Base-by-base conservation (phyloP, 495 filamentous ascomycete species). In the Aspergillus nidulans region DNA sequence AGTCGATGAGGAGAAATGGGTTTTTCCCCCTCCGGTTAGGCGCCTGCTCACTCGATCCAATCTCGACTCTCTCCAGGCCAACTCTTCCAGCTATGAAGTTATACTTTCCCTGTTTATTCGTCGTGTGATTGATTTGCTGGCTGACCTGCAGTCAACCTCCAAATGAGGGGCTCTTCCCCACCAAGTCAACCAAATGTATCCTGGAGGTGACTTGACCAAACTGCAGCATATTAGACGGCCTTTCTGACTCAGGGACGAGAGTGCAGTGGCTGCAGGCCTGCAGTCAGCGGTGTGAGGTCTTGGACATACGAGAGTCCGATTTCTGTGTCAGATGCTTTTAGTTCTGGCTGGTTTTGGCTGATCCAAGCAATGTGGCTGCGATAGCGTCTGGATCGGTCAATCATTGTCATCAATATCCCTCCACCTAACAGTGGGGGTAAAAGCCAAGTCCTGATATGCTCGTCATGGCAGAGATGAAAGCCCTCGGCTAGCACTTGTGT, bases 1-100 rank as follows among this genome's bases (percentile, higher is more conserved):
- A 30, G 49, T 26, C 38, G 36, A 28, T 23, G 49, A 30, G 49
- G 49, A 43, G 49, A 52, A 53, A 38, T 23, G 30, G 28, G 20
- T 48, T 55, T 53, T 48, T 47, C 43, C 52, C 41, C 4, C 15
- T 39, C 41, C 30, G 52, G 20, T 6, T 1, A 34, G n/a, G 42
- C 9, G 30, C 15, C 15, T 34, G 15, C 9, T 12, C 30, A 2
- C 30, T 34, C 30, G 8, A 34, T 39, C 36, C 36, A 39, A 39
- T 39, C 41, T 34, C 30, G 9, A 10, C 30, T 34, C 30, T 5
- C 2, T 6, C 30, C 30, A 12, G 6, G 15, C 3, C 3, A 13
- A 34, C 30, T 2, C 9, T 13, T 34, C 30, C 15, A 6, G 30
- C 15, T 34, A n/a, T n/a, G n/a, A n/a, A n/a, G n/a, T n/a, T n/a